Percentiles rank a stretch among this genome's conserved stretches.
phyloP scores from a whole-genome alignment of 2,329 filamentous ascomycete species.

The Stagonosporopsis vannaccii region DNA sequence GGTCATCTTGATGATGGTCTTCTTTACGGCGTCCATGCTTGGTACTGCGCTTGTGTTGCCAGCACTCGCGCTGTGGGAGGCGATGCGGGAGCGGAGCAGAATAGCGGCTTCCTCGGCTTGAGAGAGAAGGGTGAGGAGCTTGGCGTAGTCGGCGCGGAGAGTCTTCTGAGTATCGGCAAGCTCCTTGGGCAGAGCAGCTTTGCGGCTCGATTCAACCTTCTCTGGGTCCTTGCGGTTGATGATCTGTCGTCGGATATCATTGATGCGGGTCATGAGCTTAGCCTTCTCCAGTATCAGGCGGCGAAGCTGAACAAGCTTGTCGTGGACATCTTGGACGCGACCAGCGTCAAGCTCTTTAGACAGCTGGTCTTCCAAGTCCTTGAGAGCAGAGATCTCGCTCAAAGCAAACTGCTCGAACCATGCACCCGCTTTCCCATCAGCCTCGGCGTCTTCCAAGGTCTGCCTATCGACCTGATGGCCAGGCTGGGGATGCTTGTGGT shows the following conservation, averaged over 20 bases:
- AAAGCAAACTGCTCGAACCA: conserved; percentile 75
- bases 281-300: conserved; percentile 74
- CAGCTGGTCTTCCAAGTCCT: conserved; percentile 67
- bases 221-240: conserved; percentile 72
- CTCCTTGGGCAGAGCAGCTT: conserved; percentile 82
- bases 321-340: conserved; percentile 71
- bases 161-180: conserved; percentile 85
- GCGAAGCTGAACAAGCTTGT: conserved; percentile 72
- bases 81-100: conserved; percentile 79
- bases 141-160: conserved; percentile 76
- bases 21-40: conserved; percentile 89
- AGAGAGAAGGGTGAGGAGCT: conserved; percentile 75
- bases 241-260: conserved; percentile 80
- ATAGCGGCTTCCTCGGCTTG: conserved; percentile 82
- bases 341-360: conserved; percentile 70
- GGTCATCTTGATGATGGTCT: conserved; percentile 92
- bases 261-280: conserved; percentile 73
- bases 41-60: conserved; percentile 63
- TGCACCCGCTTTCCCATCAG: conserved; percentile 44
- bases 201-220: conserved; percentile 68
- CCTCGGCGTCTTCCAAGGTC: conserved; percentile 63
- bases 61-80: conserved; percentile 61
- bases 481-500: conserved; percentile 60
- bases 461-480: conserved; percentile 65
- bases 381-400: conserved; percentile 75